A percentile compares a stretch with the other conserved stretches of the same genome.
These are phyloP conservation scores for Globisporangium echinulatum DNA, from an alignment of 352 stramenopile genomes.

Conservation along the genomic window DNA sequence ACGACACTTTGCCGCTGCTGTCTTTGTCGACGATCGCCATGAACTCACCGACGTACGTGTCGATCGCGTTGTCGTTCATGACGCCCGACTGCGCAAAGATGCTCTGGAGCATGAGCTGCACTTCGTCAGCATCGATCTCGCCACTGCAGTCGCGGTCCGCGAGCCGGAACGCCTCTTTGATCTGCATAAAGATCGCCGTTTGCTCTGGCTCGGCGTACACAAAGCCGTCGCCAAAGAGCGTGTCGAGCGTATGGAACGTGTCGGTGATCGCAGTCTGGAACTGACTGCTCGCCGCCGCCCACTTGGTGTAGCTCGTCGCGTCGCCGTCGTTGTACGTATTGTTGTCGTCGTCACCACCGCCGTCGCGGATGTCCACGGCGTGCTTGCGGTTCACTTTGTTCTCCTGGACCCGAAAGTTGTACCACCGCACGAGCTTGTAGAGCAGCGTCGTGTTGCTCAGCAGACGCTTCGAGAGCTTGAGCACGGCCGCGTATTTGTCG, in stretches of 20 bases:
- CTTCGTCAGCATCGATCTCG: conserved; percentile 75
- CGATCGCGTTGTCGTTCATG: conserved; percentile 67
- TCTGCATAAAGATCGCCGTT: conserved; percentile 83
- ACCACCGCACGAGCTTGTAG: conserved; percentile 78
- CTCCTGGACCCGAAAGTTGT: conserved; percentile 52
- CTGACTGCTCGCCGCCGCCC: conserved; percentile 41
- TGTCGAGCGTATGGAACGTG: conserved; percentile 63
- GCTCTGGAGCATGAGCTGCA: conserved; percentile 63
- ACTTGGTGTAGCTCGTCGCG: conserved; percentile 33
- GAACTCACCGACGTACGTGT: conserved; percentile 65
- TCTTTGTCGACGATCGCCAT: conserved; percentile 71
- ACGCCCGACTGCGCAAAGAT: conserved; percentile 74
- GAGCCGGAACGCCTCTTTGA: conserved; percentile 78
- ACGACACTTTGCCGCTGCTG: conserved; percentile 61
- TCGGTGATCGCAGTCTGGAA: conserved; percentile 50
- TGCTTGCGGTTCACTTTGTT: conserved; percentile 33
- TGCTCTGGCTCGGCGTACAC: conserved; percentile 72
- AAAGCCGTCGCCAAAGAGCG: conserved; percentile 71
- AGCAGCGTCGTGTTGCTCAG: conserved; percentile 83
- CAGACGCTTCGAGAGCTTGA: conserved; percentile 52
- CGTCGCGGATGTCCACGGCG: conserved; percentile 46
- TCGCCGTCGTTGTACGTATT: conserved; percentile 12
- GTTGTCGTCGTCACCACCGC: conserved; percentile 11
- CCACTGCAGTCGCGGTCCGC: conserved; percentile 77
- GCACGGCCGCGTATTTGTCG: conserved; percentile 65